Evolutionary conservation across 805 yeast species (phyloP), one percentile per base, ranked within the genome.

Genomic region (Candida lessepsii): DNA sequence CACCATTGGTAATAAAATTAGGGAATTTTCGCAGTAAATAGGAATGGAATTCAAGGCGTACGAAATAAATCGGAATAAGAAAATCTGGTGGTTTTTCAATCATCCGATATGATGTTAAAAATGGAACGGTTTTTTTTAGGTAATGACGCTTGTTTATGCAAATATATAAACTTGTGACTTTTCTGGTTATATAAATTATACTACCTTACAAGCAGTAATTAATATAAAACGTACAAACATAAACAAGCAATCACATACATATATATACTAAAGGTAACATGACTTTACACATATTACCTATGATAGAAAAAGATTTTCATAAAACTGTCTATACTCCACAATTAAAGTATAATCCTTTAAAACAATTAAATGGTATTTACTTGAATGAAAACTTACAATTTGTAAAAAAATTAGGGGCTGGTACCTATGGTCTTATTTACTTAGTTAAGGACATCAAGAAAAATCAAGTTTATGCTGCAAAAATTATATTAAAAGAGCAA

Each of bases 341-440:
- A 24, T 29, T 38, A 13, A 42, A 35, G 20, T 26, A 23, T 16
- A 38, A 42, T 20, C 42, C 40, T 4, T 8, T 34, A 5, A 42
- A 30, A 23, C 30, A 25, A 14, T 21, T 42, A 5, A 30, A 42
- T 29, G 46, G 46, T 2, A 30, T 40, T 7, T 25, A 25, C 11
- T 19, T 30, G 9, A 31, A 33, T 24, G 42, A 37, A 20, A 63
- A 67, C 18, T 67, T 65, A 47, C 65, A 63, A 41, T 61, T 77
- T 51, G 67, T 70, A 42, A 65, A 62, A 44, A 73, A 77, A 49
- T 73, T 83, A 9, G 96, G 96, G 6, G 76, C 91, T 0, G 96
- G 96, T 19, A 89, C 95, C 16, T 88, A 82, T 53, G 95, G 95
- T 4, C 69, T 83, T 23, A 91, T 88, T 6, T 86, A 83, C 65